Percentiles rank a stretch among this genome's conserved stretches.
Conservation (phyloP, 495 filamentous ascomycete species). For the Lepraria neglecta region DNA sequence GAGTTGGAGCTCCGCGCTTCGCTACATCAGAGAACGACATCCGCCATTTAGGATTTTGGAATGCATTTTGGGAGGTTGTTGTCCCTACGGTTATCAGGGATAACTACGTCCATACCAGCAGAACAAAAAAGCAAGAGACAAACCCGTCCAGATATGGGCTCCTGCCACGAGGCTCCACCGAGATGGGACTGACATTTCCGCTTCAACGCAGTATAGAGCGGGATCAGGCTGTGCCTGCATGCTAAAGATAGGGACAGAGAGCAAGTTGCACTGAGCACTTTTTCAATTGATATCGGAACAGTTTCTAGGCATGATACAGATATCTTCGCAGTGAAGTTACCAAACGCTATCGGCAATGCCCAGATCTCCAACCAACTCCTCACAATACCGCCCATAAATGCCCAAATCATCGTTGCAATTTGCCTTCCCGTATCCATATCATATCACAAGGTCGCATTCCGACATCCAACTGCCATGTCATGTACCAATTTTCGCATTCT, state of each 20-base stretch:
- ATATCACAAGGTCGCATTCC: too few relatives aligned
- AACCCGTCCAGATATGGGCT: neutral
- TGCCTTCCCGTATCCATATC: too few relatives aligned
- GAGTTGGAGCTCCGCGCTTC: too few relatives aligned
- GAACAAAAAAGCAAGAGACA: too few relatives aligned
- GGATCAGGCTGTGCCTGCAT: conserved; percentile 1
- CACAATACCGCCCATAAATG: neutral
- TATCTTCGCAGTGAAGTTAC: neutral
- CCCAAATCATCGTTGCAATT: too few relatives aligned
- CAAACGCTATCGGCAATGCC: neutral
- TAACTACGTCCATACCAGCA: too few relatives aligned
- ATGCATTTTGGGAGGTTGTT: too few relatives aligned
- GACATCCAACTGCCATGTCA: too few relatives aligned
- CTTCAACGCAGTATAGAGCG: neutral
- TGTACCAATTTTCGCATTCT: neutral
- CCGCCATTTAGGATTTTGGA: too few relatives aligned
- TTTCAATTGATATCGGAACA: neutral
- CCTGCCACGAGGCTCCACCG: neutral
- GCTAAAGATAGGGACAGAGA: neutral
- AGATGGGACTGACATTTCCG: neutral
- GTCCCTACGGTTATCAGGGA: too few relatives aligned
- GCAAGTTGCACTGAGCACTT: neutral
- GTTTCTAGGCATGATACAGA: too few relatives aligned
- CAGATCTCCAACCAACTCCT: conserved; percentile 3
- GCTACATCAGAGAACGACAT: too few relatives aligned